phyloP scores from a whole-genome alignment of 371 early-diverging fungal genomes.

The Mucor sp. region DNA sequence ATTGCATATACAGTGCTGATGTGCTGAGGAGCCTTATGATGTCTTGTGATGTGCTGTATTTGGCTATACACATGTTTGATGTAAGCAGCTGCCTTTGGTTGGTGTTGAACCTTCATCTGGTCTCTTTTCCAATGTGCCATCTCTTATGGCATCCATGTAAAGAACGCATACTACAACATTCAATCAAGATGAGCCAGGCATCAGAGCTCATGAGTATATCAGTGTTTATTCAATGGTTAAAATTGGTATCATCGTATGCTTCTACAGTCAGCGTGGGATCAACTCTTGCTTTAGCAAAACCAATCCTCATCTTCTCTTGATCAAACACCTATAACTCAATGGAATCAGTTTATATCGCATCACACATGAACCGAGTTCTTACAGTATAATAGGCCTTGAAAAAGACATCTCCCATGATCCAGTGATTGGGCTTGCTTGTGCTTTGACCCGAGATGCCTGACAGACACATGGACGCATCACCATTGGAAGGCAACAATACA shows the following conservation, averaged over 20 bases:
- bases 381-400: conserved; percentile 74
- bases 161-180: no score
- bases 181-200: no score
- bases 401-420: conserved; percentile 84
- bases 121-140: no score
- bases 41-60: background rate
- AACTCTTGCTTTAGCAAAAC: conserved; percentile 19
- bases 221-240: background rate
- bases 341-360: background rate
- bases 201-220: no score
- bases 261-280: conserved; percentile 9
- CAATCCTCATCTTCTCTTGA: conserved; percentile 10
- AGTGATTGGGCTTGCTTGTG: conserved; percentile 37
- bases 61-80: no score
- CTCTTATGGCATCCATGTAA: no score
- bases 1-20: background rate
- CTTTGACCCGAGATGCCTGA: conserved; percentile 64
- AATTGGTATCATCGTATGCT: background rate
- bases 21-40: background rate
- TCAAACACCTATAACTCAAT: conserved; percentile 21
- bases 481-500: conserved; percentile 48
- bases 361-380: conserved; percentile 5
- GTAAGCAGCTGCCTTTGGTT: no score
- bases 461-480: conserved; percentile 55
- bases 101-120: no score